Percentiles rank a stretch among this genome's conserved stretches.
phyloP scores from a whole-genome alignment of 805 yeast species.

The Saturnispora ahearnii region DNA sequence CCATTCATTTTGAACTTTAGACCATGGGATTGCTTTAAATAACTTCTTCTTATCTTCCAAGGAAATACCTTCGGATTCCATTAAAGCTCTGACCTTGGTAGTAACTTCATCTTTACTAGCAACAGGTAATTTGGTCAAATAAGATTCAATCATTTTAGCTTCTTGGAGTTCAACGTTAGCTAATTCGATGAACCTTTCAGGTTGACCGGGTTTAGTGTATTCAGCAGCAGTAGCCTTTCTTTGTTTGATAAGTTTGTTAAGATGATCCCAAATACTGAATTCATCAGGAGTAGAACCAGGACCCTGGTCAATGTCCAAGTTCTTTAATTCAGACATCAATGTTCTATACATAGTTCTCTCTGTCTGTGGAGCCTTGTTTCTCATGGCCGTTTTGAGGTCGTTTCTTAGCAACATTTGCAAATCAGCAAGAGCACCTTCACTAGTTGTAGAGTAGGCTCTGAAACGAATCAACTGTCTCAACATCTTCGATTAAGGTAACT shows the following conservation, averaged over 20 bases:
- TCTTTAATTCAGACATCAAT: slow-evolving; percentile 33
- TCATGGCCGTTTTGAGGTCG: slow-evolving; percentile 28
- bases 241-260: slow-evolving; percentile 33
- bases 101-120: slow-evolving; percentile 29
- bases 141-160: slow-evolving; percentile 28
- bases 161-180: slow-evolving; percentile 33
- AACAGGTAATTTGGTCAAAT: slow-evolving; percentile 29
- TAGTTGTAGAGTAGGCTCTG: slow-evolving; percentile 23
- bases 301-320: slow-evolving; percentile 27
- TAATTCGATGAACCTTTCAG: slow-evolving; percentile 33
- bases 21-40: slow-evolving; percentile 30
- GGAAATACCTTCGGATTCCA: slow-evolving; percentile 20
- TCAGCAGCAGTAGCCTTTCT: slow-evolving; percentile 31
- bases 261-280: slow-evolving; percentile 26
- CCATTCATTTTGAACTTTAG: slow-evolving; percentile 28
- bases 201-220: slow-evolving; percentile 31
- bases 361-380: slow-evolving; percentile 27
- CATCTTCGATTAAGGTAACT: not conserved
- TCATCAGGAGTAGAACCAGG: slow-evolving; percentile 24
- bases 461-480: not conserved
- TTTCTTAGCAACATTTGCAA: slow-evolving; percentile 22
- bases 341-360: slow-evolving; percentile 34
- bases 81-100: slow-evolving; percentile 21
- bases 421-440: slow-evolving; percentile 18
- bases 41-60: slow-evolving; percentile 18